A percentile compares a stretch with the other conserved stretches of the same genome.
Evolutionary conservation across 306 rosid genomes (phyloP).

Genomic region (Albizia julibrissin): DNA sequence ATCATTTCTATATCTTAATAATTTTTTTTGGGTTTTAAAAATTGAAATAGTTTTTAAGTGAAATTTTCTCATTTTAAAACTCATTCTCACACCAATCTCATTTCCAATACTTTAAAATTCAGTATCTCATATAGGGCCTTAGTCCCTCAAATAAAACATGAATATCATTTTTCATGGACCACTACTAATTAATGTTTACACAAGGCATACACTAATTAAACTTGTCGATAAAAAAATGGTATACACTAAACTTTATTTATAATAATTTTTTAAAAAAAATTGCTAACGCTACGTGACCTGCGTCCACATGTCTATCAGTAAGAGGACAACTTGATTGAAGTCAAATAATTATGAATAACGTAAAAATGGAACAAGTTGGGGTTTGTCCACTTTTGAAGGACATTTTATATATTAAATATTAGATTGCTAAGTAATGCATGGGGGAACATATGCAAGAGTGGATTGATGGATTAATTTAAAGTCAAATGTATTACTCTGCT

Average conservation of each 20-base stretch:
- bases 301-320: not conserved
- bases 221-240: no score
- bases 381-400: not conserved
- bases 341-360: not conserved
- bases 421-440: not conserved
- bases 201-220: not conserved
- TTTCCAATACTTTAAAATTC: no score
- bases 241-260: not conserved
- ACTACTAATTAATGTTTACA: not conserved
- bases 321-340: not conserved
- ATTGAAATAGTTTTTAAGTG: no score
- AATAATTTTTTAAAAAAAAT: not conserved
- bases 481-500: no score
- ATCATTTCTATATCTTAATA: accelerated
- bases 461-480: not conserved
- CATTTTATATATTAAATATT: not conserved
- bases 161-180: no score
- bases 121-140: no score
- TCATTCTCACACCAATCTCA: no score
- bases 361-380: not conserved
- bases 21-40: no score
- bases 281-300: not conserved
- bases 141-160: not conserved
- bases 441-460: not conserved
- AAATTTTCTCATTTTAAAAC: no score